Evolutionary conservation across 2,329 filamentous ascomycete species (phyloP).

Genomic region (Chaetomium strumarium): DNA sequence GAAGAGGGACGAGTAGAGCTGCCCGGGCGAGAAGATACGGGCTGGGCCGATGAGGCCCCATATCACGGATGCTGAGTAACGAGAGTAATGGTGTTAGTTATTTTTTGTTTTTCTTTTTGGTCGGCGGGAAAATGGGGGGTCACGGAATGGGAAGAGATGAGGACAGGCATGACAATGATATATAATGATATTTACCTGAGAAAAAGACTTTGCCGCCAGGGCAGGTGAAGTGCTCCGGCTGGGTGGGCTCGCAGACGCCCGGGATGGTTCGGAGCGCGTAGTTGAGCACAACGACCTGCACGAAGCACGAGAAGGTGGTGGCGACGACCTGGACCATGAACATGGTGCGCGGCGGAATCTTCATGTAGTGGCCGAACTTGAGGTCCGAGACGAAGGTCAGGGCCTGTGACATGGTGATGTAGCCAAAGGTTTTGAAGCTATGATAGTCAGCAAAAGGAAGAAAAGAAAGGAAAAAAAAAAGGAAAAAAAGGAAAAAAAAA

Average conservation of each 20-base stretch:
- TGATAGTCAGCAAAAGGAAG: conserved; percentile 18
- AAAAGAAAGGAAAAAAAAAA: too few relatives aligned
- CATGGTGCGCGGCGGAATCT: conserved; percentile 60
- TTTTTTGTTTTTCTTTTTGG: too few relatives aligned
- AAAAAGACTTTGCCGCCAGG: conserved; percentile 60
- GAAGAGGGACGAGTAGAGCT: conserved; percentile 56
- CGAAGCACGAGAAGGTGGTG: conserved; percentile 59
- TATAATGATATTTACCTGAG: conserved; percentile 40
- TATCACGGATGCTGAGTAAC: conserved; percentile 51
- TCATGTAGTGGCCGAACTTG: conserved; percentile 71
- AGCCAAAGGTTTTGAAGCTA: conserved; percentile 59
- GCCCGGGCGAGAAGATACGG: conserved; percentile 57
- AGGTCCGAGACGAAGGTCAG: conserved; percentile 60
- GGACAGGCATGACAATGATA: too few relatives aligned
- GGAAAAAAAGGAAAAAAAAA: too few relatives aligned
- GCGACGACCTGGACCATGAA: conserved; percentile 62
- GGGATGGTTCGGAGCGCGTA: conserved; percentile 55
- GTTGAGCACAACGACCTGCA: conserved; percentile 61
- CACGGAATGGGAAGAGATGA: too few relatives aligned
- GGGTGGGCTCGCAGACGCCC: conserved; percentile 54
- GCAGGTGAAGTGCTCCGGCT: conserved; percentile 56
- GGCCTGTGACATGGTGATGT: conserved; percentile 59
- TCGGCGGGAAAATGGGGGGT: too few relatives aligned
- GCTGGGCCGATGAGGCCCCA: conserved; percentile 62
- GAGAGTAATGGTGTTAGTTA: background rate